Evolutionary conservation across 805 yeast species (phyloP), one percentile per base, ranked within the genome.

Genomic region (Suhomyces pyralidae): DNA sequence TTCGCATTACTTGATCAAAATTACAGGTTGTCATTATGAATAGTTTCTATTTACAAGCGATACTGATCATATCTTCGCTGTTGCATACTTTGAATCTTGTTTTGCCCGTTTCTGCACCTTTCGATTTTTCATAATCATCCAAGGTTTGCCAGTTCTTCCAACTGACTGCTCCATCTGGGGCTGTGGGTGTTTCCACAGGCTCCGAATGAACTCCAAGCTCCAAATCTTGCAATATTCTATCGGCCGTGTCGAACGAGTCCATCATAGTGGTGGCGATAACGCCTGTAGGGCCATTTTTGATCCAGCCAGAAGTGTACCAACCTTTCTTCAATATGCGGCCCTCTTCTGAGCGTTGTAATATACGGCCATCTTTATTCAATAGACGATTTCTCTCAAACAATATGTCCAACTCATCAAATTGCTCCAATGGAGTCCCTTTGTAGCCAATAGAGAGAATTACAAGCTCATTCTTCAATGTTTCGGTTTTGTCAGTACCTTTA

Each of bases 221-320:
- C 22, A 79, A 68, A 60, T 90, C 96, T 36, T 77, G 72, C 15
- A 83, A 61, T 0, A 94, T 75, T 10, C 77, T 70, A 25, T 83
- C 89, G 0, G 90, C 93, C 0, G 93, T 85, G 7, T 82, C 80
- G 56, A 85, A 85, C 0, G 97, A 82, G 54, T 88, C 91, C 79
- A 86, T 80, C 86, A 93, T 88, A 0, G 98, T 90, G 12, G 89
- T 79, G 15, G 96, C 96, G 58, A 94, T 94, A 3, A 90, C 96
- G 1, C 99, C 99, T 26, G 80, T 80, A 7, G 96, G 88, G 0
- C 96, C 96, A 49, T 81, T 84, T 52, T 87, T 83, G 46, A 91
- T 85, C 99, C 99, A 94, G 0, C 99, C 99, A 7, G 91, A 75
- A 2, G 88, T 84, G 60, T 91, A 93, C 53, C 90, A 70, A 0